Conservation (phyloP, 148 eudicot genomes). For the Oxyria digyna region DNA sequence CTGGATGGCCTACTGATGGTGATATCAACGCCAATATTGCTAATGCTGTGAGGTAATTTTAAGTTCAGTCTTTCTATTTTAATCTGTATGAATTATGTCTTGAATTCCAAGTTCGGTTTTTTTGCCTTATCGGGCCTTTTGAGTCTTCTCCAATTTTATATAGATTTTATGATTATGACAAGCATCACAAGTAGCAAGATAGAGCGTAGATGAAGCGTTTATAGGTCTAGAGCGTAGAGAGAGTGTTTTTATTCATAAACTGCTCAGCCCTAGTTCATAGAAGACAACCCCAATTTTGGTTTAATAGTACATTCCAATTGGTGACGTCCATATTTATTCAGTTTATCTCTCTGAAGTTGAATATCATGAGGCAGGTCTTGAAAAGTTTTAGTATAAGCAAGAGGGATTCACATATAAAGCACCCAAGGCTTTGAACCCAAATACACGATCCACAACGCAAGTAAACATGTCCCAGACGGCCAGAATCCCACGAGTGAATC, state of each 20-base stretch:
- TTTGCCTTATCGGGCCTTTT: too few species aligned
- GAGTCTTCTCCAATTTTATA: too few species aligned
- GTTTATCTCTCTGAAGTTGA: slow-evolving; percentile 12
- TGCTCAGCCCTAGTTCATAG: slow-evolving; percentile 1
- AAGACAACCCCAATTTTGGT: slow-evolving; percentile 7
- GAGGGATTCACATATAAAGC: neutral
- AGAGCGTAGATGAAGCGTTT: too few species aligned
- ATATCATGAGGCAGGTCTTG: neutral
- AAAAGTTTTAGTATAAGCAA: neutral
- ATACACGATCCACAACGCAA: too few species aligned
- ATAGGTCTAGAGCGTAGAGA: too few species aligned
- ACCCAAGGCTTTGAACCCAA: neutral
- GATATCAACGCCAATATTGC: slow-evolving; percentile 53
- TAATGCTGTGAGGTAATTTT: slow-evolving; percentile 22
- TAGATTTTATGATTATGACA: too few species aligned
- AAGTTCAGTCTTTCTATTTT: too few species aligned
- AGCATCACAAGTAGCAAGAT: too few species aligned
- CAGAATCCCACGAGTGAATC: too few species aligned
- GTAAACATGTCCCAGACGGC: too few species aligned
- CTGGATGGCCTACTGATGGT: slow-evolving; percentile 96
- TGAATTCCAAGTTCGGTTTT: too few species aligned
- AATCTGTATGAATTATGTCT: too few species aligned
- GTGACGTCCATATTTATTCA: slow-evolving; percentile 9
- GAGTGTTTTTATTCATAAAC: slow-evolving; percentile 6
- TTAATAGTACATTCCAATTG: slow-evolving; percentile 14